phyloP scores from a whole-genome alignment of 805 yeast species.

The Wickerhamiella kurtzmanii region DNA sequence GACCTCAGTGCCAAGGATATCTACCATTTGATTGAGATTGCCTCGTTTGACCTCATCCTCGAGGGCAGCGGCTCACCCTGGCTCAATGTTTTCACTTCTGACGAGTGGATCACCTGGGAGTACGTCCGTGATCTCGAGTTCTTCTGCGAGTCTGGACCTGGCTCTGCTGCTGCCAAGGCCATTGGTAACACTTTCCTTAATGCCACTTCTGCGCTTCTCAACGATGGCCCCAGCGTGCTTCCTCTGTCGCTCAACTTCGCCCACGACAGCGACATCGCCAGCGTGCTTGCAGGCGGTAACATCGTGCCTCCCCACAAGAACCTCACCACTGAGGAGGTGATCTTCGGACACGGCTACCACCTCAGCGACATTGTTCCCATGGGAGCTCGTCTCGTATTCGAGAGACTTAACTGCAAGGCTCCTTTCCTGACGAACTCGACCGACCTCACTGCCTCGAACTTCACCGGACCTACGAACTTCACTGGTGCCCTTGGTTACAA shows the following conservation, averaged over 20 bases:
- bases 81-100: conserved; percentile 33
- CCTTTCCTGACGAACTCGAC: conserved; percentile 3
- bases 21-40: conserved; percentile 30
- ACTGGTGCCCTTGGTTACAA: background rate
- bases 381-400: conserved; percentile 23
- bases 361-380: conserved; percentile 29
- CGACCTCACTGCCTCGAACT: background rate
- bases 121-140: conserved; percentile 32
- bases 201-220: conserved; percentile 34
- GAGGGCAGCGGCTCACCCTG: conserved; percentile 33
- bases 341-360: conserved; percentile 36
- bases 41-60: conserved; percentile 40
- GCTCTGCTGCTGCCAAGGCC: conserved; percentile 29
- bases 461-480: background rate
- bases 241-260: conserved; percentile 36
- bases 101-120: conserved; percentile 33
- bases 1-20: conserved; percentile 32
- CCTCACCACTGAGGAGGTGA: conserved; percentile 33
- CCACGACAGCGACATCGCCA: conserved; percentile 46
- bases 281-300: conserved; percentile 38
- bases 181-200: conserved; percentile 36
- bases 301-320: conserved; percentile 30
- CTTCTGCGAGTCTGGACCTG: conserved; percentile 39
- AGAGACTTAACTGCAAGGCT: conserved; percentile 29
- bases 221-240: conserved; percentile 24